Base-by-base conservation (phyloP, 164 flowering plant genomes). In the Vitis vinifera region DNA sequence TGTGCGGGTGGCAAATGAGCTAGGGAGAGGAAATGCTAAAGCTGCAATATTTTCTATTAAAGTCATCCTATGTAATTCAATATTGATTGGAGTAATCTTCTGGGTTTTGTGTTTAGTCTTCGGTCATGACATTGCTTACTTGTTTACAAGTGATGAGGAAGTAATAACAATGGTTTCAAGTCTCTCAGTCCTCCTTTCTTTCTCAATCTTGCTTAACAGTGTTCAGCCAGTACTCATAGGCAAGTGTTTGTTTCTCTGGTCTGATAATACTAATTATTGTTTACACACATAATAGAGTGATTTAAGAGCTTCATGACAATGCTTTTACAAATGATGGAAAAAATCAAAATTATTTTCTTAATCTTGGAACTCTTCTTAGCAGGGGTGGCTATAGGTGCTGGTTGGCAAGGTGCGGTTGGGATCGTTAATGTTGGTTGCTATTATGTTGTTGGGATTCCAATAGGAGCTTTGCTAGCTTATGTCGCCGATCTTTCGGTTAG, bases 211-310 rank as follows among this genome's bases (percentile, higher is more conserved):
- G 15, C 57, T 86, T 12, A 86, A 86, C 58, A 84, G 84, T 58
- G 76, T 84, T 64, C 89, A 84, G 68, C 89, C 86, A 17, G 87
- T 86, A 31, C 83, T 82, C 15, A 72, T 80, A 17, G 83, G 85
- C 78, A 61, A 61, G 60, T 47, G 17, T 16, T 17, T 9, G 44
- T 12, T 19, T 17, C 31, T 15, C 59, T 55, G 4, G 4, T 17
- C 2, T 55, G 3, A 55, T 17, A 37, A 37, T 37, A 37, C 44
- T 37, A 3, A 37, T 6, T 3, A 37, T 37, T 37, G 44, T 15
- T 55, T 17, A 12, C 9, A 15, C 9, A 12, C 44, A 12, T 55
- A 15, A 37, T 55, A 15, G 4, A 55, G 59, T 2, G 0, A 16
- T 17, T 1, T 15, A 55, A 8, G 9, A 17, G 8, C 59, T 55